Evolutionary conservation across 2,329 filamentous ascomycete species (phyloP), one percentile per base, ranked within the genome.

Genomic region (Simplicillium aogashimaense): DNA sequence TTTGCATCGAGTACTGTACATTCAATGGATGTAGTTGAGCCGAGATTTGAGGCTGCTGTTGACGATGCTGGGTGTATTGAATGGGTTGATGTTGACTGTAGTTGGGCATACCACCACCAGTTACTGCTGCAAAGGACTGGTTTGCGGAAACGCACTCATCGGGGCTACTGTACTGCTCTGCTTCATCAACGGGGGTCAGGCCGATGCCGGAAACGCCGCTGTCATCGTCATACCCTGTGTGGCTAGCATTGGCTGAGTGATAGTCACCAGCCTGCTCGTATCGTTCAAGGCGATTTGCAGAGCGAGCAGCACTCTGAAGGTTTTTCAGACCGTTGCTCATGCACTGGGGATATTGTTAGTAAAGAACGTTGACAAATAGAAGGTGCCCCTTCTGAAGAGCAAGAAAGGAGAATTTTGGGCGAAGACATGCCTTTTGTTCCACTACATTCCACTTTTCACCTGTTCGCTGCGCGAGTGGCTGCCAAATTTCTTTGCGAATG

Each of bases 251-350:
- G 28, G 41, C 20, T 13, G 41, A 38, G 40, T 38, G 12, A 36
- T 39, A 11, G 33, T 41, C 11, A 32, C 40, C 36, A 40, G 38
- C 29, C 13, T 36, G 29, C 15, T 36, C 43, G 52, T 63, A 60
- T 72, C 72, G 76, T 64, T 79, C 80, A 52, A 80, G 80, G 48
- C 80, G 76, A 43, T 75, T 70, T 43, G 74, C 77, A 41, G 80
- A 74, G 45, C 83, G 76, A 47, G 79, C 72, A 39, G 78, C 76
- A 50, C 79, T 78, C 56, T 83, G 80, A 43, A 92, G 72, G 59
- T 86, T 88, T 65, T 88, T 90, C 51, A 90, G 67, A 29, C 86
- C 86, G 54, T 83, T 84, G 57, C 83, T 80, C 79, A 92, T 86
- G 63, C 83, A 87, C 85, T 90, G 48, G 36, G 14, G 14, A 34